Base-by-base conservation (phyloP, 176 grass and related monocot genomes). In the Lolium rigidum region DNA sequence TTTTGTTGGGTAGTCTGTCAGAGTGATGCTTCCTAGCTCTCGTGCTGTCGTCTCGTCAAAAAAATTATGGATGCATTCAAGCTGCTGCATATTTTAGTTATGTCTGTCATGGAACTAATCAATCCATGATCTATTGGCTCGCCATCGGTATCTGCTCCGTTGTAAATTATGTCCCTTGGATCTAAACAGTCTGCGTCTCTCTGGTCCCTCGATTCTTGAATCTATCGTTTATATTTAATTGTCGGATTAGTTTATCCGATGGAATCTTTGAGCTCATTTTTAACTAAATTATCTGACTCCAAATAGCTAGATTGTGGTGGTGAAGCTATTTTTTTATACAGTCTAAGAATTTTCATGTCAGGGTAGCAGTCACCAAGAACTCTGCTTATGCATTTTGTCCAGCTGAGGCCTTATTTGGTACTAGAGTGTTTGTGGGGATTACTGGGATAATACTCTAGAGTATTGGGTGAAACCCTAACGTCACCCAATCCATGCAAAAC, bases 151-250 rank as follows among this genome's bases (percentile, higher is more conserved):
- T 83, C 80, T 79, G 46, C 80, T 74, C 89, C 66, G 7, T 5
- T 83, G 80, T 87, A 90, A 67, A 87, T 52, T 79, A 84, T 87
- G 80, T 51, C 75, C 76, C 80, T 87, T 91, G 89, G 85, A 91
- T 91, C 80, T 61, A 15, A 80, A 84, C 76, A 76, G 76, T 84
- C 89, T 18, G 41, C 28, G 21, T 81, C 89, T 84, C 39, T 66
- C 68, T 38, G 14, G 48, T 52, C 47, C 31, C 31, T 2, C 16
- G 72, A 28, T 28, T 80, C 89, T 84, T 84, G 85, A 84, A 91
- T 80, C 50, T 80, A 91, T 80, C 81, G 81, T 22, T 76, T 50
- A 41, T 52, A 87, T 87, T 84, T 75, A 76, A 69, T 67, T 50
- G 14, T 14, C 39, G 25, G 50, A 75, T 49, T 91, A 70, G 41